A percentile compares a stretch with the other conserved stretches of the same genome.
Evolutionary conservation across 768 basidiomycete species (phyloP).

Genomic region (Mycena chlorophos): DNA sequence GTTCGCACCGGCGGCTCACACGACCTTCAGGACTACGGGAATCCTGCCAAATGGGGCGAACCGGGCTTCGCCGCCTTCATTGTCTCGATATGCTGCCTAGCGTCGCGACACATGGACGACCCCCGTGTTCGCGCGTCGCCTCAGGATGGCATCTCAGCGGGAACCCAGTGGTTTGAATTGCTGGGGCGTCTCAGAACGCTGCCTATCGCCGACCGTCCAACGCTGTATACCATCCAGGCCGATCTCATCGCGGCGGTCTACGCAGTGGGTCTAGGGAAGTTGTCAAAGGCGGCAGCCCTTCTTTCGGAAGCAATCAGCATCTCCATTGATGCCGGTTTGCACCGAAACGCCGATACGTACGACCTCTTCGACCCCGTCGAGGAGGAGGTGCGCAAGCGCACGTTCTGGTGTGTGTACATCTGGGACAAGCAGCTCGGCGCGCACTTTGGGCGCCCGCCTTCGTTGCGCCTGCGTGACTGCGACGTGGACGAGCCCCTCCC

Average conservation of each 20-base stretch:
- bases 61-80: slow-evolving; percentile 94
- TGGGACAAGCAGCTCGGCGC: slow-evolving; percentile 94
- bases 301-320: slow-evolving; percentile 86
- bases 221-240: slow-evolving; percentile 89
- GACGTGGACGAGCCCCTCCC: slow-evolving; percentile 86
- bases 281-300: slow-evolving; percentile 83
- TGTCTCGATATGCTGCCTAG: slow-evolving; percentile 88
- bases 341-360: slow-evolving; percentile 83
- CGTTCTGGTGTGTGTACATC: slow-evolving; percentile 94
- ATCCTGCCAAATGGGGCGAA: slow-evolving; percentile 93
- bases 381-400: slow-evolving; percentile 88
- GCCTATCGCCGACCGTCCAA: slow-evolving; percentile 84
- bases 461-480: slow-evolving; percentile 85
- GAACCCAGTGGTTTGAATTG: slow-evolving; percentile 89
- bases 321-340: slow-evolving; percentile 85
- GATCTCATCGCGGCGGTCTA: slow-evolving; percentile 91
- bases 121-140: slow-evolving; percentile 83
- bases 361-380: slow-evolving; percentile 89
- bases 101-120: slow-evolving; percentile 91
- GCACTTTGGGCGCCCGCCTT: slow-evolving; percentile 86
- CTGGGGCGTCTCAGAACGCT: slow-evolving; percentile 85
- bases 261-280: slow-evolving; percentile 85
- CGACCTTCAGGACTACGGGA: slow-evolving; percentile 75
- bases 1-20: slow-evolving; percentile 20
- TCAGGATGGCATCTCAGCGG: slow-evolving; percentile 81